These are phyloP conservation scores for Chaetoscypha palmicola DNA, from an alignment of 2,329 filamentous ascomycete species.

Conservation along the genomic window DNA sequence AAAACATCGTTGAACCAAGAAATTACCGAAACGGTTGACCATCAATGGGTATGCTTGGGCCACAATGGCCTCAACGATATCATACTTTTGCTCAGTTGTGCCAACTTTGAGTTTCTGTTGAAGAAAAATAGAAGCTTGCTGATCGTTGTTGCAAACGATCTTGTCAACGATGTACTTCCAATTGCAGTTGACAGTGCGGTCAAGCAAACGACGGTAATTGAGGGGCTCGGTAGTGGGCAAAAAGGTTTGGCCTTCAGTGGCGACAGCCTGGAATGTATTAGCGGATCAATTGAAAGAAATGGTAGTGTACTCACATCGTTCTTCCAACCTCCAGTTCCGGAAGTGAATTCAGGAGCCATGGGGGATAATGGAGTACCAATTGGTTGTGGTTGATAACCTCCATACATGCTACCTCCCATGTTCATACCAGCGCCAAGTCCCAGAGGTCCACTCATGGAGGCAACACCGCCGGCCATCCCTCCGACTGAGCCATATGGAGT, in stretches of 20 bases:
- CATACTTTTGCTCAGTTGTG: conserved; percentile 89
- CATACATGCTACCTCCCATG: conserved; percentile 23
- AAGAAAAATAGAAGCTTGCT: conserved; percentile 96
- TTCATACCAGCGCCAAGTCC: conserved; percentile 20
- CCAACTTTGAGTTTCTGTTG: conserved; percentile 98
- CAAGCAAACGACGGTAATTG: conserved; percentile 90
- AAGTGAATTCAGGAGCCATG: conserved; percentile 67
- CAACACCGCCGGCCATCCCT: conserved; percentile 21
- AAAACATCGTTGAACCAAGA: conserved; percentile 96
- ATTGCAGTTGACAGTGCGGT: conserved; percentile 94
- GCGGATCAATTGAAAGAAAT: conserved; percentile 23
- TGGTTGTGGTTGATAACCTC: conserved; percentile 43
- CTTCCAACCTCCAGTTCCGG: conserved; percentile 35
- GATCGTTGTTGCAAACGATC: conserved; percentile 98
- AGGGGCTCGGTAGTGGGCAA: conserved; percentile 82
- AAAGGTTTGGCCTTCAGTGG: conserved; percentile 64
- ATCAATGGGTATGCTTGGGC: conserved; percentile 91
- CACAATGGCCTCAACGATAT: conserved; percentile 94
- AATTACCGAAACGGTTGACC: conserved; percentile 98
- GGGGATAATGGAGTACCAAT: conserved; percentile 63
- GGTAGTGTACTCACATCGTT: conserved; percentile 25
- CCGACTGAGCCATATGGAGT: conserved; percentile 26
- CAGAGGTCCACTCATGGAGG: conserved; percentile 17
- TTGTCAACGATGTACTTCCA: conserved; percentile 99
- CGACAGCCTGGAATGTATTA: conserved; percentile 36